Evolutionary conservation across 2,329 filamentous ascomycete species (phyloP), one percentile per base, ranked within the genome.

Genomic region (Aureobasidium sp.): DNA sequence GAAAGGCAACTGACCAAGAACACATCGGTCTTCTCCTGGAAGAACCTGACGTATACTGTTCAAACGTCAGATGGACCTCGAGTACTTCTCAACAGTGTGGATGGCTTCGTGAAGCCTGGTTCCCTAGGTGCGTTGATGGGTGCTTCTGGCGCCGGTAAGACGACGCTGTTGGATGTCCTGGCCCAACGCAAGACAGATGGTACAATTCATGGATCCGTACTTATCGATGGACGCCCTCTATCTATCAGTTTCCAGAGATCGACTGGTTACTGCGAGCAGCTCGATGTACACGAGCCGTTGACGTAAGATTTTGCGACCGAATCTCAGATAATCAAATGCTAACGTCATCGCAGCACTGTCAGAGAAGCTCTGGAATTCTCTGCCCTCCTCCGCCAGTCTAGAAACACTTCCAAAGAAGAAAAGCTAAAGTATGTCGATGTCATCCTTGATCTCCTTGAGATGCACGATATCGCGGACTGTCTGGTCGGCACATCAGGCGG

Each of bases 161-260:
- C 90, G 0, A 95, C 91, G 0, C 78, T 95, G 0, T 78, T 96
- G 3, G 89, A 96, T 68, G 89, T 93, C 1, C 77, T 95, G 13
- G 85, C 85, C 1, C 76, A 80, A 6, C 76, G 85, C 61, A 86
- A 85, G 72, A 87, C 82, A 65, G 84, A 86, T 63, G 85, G 85
- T 65, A 82, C 85, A 5, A 83, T 88, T 59, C 74, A 74, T 39
- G 85, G 85, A 45, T 82, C 86, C 63, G 82, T 85, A 58, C 76
- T 87, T 27, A 80, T 88, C 9, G 84, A 87, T 67, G 85, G 84
- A 7, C 64, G 65, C 32, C 64, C 67, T 16, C 67, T 81, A n/a
- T 82, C 81, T 21, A 79, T 78, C 27, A 79, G 81, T 3, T 87
- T 87, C 73, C 84, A 87, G 68, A 76, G 85, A 68, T 82, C 82